A percentile compares a stretch with the other conserved stretches of the same genome.
phyloP scores from a whole-genome alignment of 2,329 filamentous ascomycete species.

The Stachybotrys elegans region DNA sequence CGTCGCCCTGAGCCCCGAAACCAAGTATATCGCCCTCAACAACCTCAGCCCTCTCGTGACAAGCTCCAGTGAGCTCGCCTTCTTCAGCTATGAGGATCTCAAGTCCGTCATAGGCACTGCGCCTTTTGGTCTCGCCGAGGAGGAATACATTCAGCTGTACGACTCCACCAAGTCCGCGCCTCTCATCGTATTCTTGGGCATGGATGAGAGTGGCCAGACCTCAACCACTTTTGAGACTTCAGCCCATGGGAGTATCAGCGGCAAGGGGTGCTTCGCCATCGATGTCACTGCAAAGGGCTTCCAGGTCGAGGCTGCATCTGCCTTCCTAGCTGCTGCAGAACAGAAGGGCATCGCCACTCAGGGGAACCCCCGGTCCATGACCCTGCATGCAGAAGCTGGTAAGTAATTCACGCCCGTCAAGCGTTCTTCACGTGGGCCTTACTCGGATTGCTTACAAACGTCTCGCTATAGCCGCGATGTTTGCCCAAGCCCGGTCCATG shows the following conservation, averaged over 20 bases:
- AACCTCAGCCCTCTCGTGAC: conserved; percentile 68
- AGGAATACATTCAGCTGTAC: conserved; percentile 65
- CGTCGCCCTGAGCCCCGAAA: conserved; percentile 60
- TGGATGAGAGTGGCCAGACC: conserved; percentile 61
- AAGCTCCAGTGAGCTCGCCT: conserved; percentile 55
- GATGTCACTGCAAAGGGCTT: conserved; percentile 73
- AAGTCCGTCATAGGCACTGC: conserved; percentile 64
- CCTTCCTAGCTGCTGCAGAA: conserved; percentile 35
- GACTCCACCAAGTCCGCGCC: conserved; percentile 65
- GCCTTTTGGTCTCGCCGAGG: conserved; percentile 67
- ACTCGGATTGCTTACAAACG: conserved; percentile 6
- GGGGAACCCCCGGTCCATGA: conserved; percentile 58
- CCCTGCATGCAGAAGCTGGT: conserved; percentile 58
- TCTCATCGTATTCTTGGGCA: conserved; percentile 76
- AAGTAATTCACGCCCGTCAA: conserved; percentile 15
- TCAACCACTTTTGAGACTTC: conserved; percentile 18
- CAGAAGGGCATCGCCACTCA: conserved; percentile 60
- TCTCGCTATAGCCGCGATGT: conserved; percentile 66
- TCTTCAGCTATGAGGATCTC: conserved; percentile 65
- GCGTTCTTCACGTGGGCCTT: not conserved
- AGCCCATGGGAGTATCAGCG: conserved; percentile 64
- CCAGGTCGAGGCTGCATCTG: conserved; percentile 56
- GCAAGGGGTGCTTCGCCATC: conserved; percentile 81
- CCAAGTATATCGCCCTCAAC: conserved; percentile 74
- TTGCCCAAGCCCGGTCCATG: conserved; percentile 80